These are phyloP conservation scores for Metschnikowia bowlesiae DNA, from an alignment of 805 yeast genomes.

Conservation along the genomic window DNA sequence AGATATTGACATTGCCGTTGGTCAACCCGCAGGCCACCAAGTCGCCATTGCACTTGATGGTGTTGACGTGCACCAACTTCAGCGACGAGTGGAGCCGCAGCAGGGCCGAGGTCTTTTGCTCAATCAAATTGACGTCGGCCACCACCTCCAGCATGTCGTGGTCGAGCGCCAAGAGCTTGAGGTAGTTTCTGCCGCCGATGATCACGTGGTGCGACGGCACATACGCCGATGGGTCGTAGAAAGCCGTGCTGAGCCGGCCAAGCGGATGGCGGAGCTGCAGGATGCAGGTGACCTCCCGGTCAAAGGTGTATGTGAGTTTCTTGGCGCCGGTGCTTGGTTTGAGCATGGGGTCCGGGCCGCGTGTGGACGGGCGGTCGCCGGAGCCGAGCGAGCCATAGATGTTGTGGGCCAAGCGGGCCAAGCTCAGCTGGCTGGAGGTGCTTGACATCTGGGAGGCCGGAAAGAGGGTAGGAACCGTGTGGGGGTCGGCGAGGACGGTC, in stretches of 20 bases:
- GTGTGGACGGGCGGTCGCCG: slow-evolving; percentile 17
- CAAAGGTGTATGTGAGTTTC: slow-evolving; percentile 18
- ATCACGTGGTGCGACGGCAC: slow-evolving; percentile 30
- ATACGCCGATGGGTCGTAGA: slow-evolving; percentile 8
- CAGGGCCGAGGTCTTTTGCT: slow-evolving; percentile 16
- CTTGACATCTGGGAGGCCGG: slow-evolving; percentile 1
- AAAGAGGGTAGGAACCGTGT: neutral
- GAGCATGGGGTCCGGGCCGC: slow-evolving; percentile 4
- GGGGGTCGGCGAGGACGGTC: neutral
- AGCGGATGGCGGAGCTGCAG: slow-evolving; percentile 24
- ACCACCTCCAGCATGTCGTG: slow-evolving; percentile 28
- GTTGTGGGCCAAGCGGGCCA: slow-evolving; percentile 57
- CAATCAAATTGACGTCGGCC: slow-evolving; percentile 33
- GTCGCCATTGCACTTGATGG: slow-evolving; percentile 32
- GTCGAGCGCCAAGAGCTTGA: slow-evolving; percentile 30
- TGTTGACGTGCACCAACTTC: slow-evolving; percentile 35
- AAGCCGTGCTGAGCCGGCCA: slow-evolving; percentile 9
- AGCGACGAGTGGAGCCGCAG: slow-evolving; percentile 11
- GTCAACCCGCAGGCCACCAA: slow-evolving; percentile 39
- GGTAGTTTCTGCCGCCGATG: slow-evolving; percentile 40
- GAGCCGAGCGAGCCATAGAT: slow-evolving; percentile 45
- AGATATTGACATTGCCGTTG: slow-evolving; percentile 32
- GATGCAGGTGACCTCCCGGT: slow-evolving; percentile 22
- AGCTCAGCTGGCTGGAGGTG: slow-evolving; percentile 17
- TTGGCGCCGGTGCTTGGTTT: slow-evolving; percentile 6